Base-by-base conservation (phyloP, 768 basidiomycete species). In the Naganishia friedmannii region DNA sequence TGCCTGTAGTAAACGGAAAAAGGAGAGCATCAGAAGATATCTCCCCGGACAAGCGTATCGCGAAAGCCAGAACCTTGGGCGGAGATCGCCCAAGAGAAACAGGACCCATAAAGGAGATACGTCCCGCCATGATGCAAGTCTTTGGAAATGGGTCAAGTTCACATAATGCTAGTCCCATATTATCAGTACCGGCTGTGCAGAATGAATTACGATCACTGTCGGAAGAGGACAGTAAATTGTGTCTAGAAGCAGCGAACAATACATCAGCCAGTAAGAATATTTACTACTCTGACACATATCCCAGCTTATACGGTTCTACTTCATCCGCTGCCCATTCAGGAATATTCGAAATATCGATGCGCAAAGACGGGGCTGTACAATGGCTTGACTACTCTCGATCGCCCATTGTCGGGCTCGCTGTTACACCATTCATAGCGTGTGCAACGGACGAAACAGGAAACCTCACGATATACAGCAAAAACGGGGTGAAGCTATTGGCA, bases 371-470 rank as follows among this genome's bases (percentile, higher is more conserved):
- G 28, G 71, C 88, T 70, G 89, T 87, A 13, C 87, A 90, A 66
- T 98, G 94, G 93, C 80, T 94, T 53, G 94, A 97, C 80, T 98
- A 90, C 81, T 76, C 95, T 9, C 87, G 90, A 0, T 86, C 86
- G 1, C 88, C 89, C 29, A 87, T 87, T n/a, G 78, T 94, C 19
- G 83, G 84, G 0, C 76, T 91, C 57, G 87, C 87, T 5, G 88
- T 88, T 0, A 89, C 91, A 0, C 76, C 79, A 15, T 76, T 75
- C 1, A 92, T 91, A 77, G 88, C 88, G 74, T 93, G 91, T 8
- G 90, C 86, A 4, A 90, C 87, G 0, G 85, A 86, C 82, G 85
- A 88, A 72, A 93, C 96, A 78, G 91, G 90, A 0, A 85, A 85
- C 3, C 82, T 98, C n/a, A 86, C 85, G 72, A 86, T 95, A 12